Evolutionary conservation across 139 green algal species (phyloP).

Genomic region (Penium margaritaceum): DNA sequence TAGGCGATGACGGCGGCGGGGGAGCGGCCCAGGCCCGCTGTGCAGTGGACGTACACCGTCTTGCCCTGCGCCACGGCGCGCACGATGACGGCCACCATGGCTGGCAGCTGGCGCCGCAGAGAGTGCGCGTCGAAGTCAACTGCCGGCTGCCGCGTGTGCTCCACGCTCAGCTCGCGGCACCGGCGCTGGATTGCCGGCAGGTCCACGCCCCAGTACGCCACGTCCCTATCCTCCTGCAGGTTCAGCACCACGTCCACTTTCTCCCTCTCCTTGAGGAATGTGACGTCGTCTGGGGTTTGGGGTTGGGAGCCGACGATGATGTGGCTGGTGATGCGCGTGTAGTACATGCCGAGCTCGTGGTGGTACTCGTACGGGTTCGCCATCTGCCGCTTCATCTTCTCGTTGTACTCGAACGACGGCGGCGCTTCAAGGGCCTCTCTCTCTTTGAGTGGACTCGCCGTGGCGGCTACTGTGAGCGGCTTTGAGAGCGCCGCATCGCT

Average conservation of each 20-base stretch:
- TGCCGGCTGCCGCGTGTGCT: slow-evolving; percentile 15
- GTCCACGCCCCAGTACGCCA: slow-evolving; percentile 46
- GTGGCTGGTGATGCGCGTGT: slow-evolving; percentile 24
- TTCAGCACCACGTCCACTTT: slow-evolving; percentile 39
- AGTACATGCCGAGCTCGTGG: slow-evolving; percentile 39
- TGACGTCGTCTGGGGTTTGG: slow-evolving; percentile 25
- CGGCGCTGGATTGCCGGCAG: neutral
- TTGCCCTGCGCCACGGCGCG: neutral
- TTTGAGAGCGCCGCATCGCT: too few species aligned
- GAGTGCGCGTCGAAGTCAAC: slow-evolving; percentile 42
- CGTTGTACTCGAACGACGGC: slow-evolving; percentile 19
- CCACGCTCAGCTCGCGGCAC: slow-evolving; percentile 1
- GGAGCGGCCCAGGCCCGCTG: slow-evolving; percentile 45
- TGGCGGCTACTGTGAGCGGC: too few species aligned
- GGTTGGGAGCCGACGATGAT: slow-evolving; percentile 46
- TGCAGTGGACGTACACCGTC: slow-evolving; percentile 48
- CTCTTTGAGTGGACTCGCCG: too few species aligned
- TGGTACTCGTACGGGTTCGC: slow-evolving; percentile 28
- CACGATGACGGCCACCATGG: slow-evolving; percentile 25
- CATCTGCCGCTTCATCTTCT: slow-evolving; percentile 23
- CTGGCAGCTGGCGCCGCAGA: slow-evolving; percentile 21
- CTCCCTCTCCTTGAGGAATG: slow-evolving; percentile 10
- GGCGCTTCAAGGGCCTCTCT: too few species aligned
- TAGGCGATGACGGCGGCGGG: slow-evolving; percentile 43
- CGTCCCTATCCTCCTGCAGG: slow-evolving; percentile 47